Base-by-base conservation (phyloP, 208 protist species). In the Plasmodiophora brassicae region DNA sequence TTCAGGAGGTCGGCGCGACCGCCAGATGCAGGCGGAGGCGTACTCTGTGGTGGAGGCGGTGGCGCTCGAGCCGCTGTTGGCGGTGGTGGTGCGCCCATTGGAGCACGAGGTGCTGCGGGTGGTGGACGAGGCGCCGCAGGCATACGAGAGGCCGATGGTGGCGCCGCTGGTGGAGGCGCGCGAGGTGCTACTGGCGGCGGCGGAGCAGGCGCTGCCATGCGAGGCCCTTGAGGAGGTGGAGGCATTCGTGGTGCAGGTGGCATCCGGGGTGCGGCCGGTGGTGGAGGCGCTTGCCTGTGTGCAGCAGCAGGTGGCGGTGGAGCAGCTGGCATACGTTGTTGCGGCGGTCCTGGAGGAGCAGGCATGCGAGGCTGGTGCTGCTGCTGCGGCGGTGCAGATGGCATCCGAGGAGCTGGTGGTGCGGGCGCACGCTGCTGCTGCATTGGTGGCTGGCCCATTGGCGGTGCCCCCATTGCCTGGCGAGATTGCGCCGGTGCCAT, bases 1-100 rank as follows among this genome's bases (percentile, higher is more conserved):
- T 78, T 78, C n/a, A 78, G n/a, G 5, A 78, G 65, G n/a, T 78
- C 65, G n/a, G 65, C 65, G 20, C 65, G 5, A 5, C 65, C 65
- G 20, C 65, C 65, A 78, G 65, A 78, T 5, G 14, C n/a, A 78
- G 65, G 65, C 65, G 65, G n/a, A 36, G 65, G 41, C 41, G 65
- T 44, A 44, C 10, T 5, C 32, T n/a, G n/a, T 78, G 65, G 65
- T 32, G 65, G 65, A 78, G 65, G 14, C 10, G 65, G n/a, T 32
- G 65, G 65, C 14, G 65, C 65, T 32, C 65, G 5, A 25, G 50
- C 20, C 5, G 14, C 14, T 44, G 65, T 38, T 14, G 32, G 65
- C 20, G 65, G 65, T 36, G 65, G 65, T 78, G 5, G 65, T 38
- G 65, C 65, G 41, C 10, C 14, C 5, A 38, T 36, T 78, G 10